Base-by-base conservation (phyloP, 2,329 filamentous ascomycete species). In the Orbilia ellipsospora region DNA sequence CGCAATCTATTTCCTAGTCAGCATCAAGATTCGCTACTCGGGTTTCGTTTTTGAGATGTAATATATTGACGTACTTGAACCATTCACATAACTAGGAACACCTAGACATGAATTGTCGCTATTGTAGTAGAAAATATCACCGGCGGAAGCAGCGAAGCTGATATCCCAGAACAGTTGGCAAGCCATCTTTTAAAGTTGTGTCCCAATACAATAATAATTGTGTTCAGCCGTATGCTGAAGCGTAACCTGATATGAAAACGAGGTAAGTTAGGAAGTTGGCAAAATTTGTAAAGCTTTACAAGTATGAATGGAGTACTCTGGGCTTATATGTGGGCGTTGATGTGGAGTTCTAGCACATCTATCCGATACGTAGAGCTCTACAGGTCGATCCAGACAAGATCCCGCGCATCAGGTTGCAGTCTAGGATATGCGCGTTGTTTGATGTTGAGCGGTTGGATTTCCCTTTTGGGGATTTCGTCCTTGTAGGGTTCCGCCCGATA, bases 31-130 rank as follows among this genome's bases (percentile, higher is more conserved):
- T 50, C 28, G 4, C 20, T n/a, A 7, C 44, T n/a, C 16, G 16
- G 13, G 16, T 7, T n/a, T n/a, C 7, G 6, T 3, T 7, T 52
- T 18, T 18, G 1, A 12, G 13, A 2, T 48, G 4, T 15, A 56
- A 18, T 6, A 16, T 26, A 12, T 13, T 45, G n/a, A 28, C 63
- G 36, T 67, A 74, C 70, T 42, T 56, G 70, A 57, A 8, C 70
- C 70, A 28, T 74, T 74, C 6, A 74, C 70, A 54, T 67, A 74
- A 31, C 56, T 55, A 8, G 70, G 63, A 8, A 74, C 13, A 63
- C 70, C 70, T 42, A 74, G 16, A 28, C 63, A 74, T 6, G 50
- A n/a, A 2, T 42, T n/a, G 23, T 63, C 63, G 1, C 5, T 23
- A 12, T 54, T 26, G 16, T 74, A 74, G 40, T 52, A 74, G 48